A percentile compares a stretch with the other conserved stretches of the same genome.
These are phyloP conservation scores for Orychophragmus violaceus DNA, from an alignment of 345 rosid genomes.

Conservation along the genomic window DNA sequence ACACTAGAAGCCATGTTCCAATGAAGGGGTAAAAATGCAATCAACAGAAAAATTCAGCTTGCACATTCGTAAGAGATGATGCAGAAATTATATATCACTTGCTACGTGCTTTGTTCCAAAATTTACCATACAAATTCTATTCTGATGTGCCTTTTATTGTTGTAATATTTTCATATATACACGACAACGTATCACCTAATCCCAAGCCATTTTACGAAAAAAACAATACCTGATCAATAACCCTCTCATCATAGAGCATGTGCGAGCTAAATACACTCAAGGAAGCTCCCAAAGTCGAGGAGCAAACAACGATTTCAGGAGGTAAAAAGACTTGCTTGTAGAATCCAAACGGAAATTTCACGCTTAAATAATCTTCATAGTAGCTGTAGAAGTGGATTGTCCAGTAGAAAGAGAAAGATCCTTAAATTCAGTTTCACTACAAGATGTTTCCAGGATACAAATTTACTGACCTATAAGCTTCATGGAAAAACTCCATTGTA, in stretches of 20 bases:
- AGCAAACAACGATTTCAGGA: slow-evolving; percentile 79
- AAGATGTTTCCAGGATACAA: slow-evolving; percentile 6
- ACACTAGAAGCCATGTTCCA: slow-evolving; percentile 10
- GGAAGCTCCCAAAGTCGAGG: slow-evolving; percentile 75
- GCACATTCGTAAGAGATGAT: not conserved
- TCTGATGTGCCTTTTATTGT: not conserved
- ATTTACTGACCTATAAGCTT: slow-evolving; percentile 67
- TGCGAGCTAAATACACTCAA: slow-evolving; percentile 75
- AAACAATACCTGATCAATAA: slow-evolving; percentile 74
- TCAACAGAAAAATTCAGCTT: slow-evolving; percentile 1
- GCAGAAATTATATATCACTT: not conserved
- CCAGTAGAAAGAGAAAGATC: slow-evolving; percentile 10
- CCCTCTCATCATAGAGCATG: slow-evolving; percentile 74
- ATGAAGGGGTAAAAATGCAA: not conserved
- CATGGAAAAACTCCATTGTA: slow-evolving; percentile 78
- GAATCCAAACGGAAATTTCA: slow-evolving; percentile 85
- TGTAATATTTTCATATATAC: slow-evolving; percentile 2
- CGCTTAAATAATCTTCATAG: slow-evolving; percentile 83
- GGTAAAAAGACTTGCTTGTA: slow-evolving; percentile 87
- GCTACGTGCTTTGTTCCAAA: not conserved
- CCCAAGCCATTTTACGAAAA: not conserved
- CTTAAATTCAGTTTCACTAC: slow-evolving; percentile 3
- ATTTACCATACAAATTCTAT: not conserved
- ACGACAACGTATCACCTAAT: not conserved
- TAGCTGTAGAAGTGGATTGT: slow-evolving; percentile 46